These are phyloP conservation scores for Stentor coeruleus DNA, from an alignment of 73 alveolate species.

Conservation along the genomic window DNA sequence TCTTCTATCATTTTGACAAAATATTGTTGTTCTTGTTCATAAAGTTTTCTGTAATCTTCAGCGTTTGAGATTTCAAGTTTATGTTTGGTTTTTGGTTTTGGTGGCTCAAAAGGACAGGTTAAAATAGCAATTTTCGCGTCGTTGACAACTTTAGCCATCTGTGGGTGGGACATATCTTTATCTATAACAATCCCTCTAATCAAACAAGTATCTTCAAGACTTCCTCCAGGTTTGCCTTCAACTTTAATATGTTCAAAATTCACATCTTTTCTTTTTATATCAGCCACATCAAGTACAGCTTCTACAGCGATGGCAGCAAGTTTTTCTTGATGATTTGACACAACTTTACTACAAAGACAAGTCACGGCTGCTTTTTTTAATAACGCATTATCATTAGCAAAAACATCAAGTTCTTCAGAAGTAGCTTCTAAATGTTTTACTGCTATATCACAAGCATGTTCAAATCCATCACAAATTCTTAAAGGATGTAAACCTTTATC, in stretches of 20 bases:
- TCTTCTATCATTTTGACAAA: not conserved
- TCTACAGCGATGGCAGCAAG: constrained; percentile 89
- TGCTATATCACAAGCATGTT: constrained; percentile 92
- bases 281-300: constrained; percentile 57
- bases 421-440: too few species aligned
- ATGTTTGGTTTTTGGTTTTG: not conserved
- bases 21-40: not conserved
- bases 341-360: constrained; percentile 94
- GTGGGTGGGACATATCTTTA: not conserved
- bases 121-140: not conserved
- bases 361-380: constrained; percentile 88
- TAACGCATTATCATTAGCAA: not conserved
- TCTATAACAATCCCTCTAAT: not conserved
- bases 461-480: constrained; percentile 79
- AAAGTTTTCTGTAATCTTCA: not conserved
- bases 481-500: constrained; percentile 87
- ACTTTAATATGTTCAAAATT: constrained; percentile 13
- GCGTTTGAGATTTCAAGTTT: not conserved
- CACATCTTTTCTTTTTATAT: not conserved
- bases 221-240: constrained; percentile 7
- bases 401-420: too few species aligned
- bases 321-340: constrained; percentile 62
- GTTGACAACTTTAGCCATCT: not conserved
- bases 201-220: constrained; percentile 20
- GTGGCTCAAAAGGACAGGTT: not conserved